A percentile compares a stretch with the other conserved stretches of the same genome.
phyloP scores from a whole-genome alignment of 805 yeast genomes.

The Candida saitoana region DNA sequence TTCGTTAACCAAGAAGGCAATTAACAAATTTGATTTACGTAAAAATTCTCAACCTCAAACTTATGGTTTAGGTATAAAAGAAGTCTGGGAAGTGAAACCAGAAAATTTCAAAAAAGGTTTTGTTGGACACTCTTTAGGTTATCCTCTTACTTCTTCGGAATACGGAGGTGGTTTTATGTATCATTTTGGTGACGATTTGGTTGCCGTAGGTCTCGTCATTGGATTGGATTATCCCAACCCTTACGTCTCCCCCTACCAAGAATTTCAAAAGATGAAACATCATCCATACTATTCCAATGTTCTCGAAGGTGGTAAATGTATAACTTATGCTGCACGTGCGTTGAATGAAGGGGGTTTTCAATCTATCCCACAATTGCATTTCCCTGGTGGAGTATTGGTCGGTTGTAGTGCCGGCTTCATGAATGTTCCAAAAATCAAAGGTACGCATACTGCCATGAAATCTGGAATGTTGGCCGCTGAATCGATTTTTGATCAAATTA shows the following conservation, averaged over 20 bases:
- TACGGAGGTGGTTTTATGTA: constrained; percentile 98
- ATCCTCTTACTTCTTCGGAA: constrained; percentile 65
- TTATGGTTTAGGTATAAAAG: constrained; percentile 93
- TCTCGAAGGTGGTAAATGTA: constrained; percentile 84
- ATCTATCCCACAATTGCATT: constrained; percentile 81
- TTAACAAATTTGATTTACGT: constrained; percentile 65
- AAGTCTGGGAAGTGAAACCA: constrained; percentile 92
- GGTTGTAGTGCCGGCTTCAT: constrained; percentile 97
- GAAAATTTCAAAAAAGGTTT: constrained; percentile 76
- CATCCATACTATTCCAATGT: constrained; percentile 79
- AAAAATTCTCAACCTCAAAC: constrained; percentile 71
- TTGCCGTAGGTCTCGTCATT: constrained; percentile 87
- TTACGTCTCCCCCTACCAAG: constrained; percentile 91
- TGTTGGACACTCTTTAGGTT: constrained; percentile 86
- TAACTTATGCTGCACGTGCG: constrained; percentile 93
- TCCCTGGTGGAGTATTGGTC: constrained; percentile 95
- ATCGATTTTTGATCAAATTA: constrained; percentile 47
- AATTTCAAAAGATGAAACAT: constrained; percentile 89
- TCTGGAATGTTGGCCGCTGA: constrained; percentile 96
- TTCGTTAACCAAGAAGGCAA: constrained; percentile 74
- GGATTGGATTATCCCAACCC: constrained; percentile 96
- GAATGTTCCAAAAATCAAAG: constrained; percentile 96
- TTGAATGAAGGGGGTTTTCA: constrained; percentile 96
- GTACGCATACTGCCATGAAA: constrained; percentile 97
- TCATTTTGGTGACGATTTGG: constrained; percentile 92